Percentiles rank a stretch among this genome's conserved stretches.
Conservation (phyloP, 1,284 basidiomycete genomes). For the Boletus semigastroideus region DNA sequence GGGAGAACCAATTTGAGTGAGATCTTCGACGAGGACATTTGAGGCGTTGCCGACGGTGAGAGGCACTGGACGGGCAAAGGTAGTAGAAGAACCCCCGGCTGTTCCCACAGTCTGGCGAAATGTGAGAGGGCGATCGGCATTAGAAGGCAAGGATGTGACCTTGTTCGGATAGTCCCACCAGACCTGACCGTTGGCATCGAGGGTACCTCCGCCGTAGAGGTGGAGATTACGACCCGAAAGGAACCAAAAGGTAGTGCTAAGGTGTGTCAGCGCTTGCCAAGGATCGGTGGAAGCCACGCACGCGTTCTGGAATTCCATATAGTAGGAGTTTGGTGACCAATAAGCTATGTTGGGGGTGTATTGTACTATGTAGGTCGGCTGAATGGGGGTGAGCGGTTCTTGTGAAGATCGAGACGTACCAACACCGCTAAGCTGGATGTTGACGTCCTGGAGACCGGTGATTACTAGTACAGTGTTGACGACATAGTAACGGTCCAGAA, state of each 20-base stretch:
- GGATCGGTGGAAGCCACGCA: slow-evolving; percentile 15
- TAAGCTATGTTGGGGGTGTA: slow-evolving; percentile 47
- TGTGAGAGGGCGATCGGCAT: slow-evolving; percentile 12
- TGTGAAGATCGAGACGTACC: slow-evolving; percentile 15
- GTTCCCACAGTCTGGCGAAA: slow-evolving; percentile 18
- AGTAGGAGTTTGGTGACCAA: slow-evolving; percentile 43
- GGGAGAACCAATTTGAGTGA: slow-evolving; percentile 37
- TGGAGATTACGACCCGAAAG: slow-evolving; percentile 45
- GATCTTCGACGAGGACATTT: slow-evolving; percentile 43
- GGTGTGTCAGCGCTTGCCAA: slow-evolving; percentile 10
- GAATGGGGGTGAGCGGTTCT: not conserved
- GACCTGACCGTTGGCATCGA: slow-evolving; percentile 42
- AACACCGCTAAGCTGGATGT: slow-evolving; percentile 40
- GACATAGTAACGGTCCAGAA: slow-evolving; percentile 38
- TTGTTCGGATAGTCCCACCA: slow-evolving; percentile 37
- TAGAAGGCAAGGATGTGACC: slow-evolving; percentile 9
- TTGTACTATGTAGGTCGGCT: slow-evolving; percentile 25
- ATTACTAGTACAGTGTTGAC: slow-evolving; percentile 44
- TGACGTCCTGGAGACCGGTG: slow-evolving; percentile 38
- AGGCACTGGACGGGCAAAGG: slow-evolving; percentile 47
- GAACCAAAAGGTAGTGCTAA: slow-evolving; percentile 47
- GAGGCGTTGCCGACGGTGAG: slow-evolving; percentile 46
- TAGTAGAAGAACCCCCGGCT: slow-evolving; percentile 25
- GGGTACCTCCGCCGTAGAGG: slow-evolving; percentile 43
- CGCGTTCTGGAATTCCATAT: slow-evolving; percentile 43